phyloP scores from a whole-genome alignment of 768 basidiomycete species.

The Plicaturopsis crispa region DNA sequence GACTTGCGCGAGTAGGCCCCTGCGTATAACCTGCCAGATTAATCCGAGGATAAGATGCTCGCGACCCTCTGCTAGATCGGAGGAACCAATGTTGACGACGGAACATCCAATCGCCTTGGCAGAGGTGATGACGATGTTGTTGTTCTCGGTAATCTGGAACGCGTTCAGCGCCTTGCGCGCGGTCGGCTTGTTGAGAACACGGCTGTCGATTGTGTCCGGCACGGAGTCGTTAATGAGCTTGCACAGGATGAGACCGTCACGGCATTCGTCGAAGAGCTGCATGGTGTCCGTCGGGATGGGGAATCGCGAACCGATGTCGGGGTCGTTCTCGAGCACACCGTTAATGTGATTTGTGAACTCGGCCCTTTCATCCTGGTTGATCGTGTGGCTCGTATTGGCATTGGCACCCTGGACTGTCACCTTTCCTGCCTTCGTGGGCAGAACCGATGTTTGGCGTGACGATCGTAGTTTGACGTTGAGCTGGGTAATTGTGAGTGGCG shows the following conservation, averaged over 20 bases:
- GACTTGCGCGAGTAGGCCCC: slow-evolving; percentile 88
- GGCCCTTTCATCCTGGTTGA: slow-evolving; percentile 92
- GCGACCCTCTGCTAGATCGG: slow-evolving; percentile 85
- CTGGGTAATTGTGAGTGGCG: slow-evolving; percentile 25
- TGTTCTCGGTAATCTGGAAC: slow-evolving; percentile 99
- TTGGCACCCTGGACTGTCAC: slow-evolving; percentile 93
- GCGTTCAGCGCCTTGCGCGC: slow-evolving; percentile 83
- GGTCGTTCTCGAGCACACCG: slow-evolving; percentile 83
- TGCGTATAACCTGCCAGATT: slow-evolving; percentile 97
- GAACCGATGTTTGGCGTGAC: slow-evolving; percentile 34
- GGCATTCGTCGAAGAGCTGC: slow-evolving; percentile 97
- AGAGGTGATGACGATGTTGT: slow-evolving; percentile 98
- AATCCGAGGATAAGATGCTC: slow-evolving; percentile 96
- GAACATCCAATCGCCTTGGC: slow-evolving; percentile 98
- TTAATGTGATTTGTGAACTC: slow-evolving; percentile 99
- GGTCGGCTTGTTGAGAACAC: slow-evolving; percentile 90
- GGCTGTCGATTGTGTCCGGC: slow-evolving; percentile 97
- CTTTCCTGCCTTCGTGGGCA: slow-evolving; percentile 71
- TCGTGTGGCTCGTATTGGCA: slow-evolving; percentile 92
- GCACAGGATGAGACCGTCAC: slow-evolving; percentile 92
- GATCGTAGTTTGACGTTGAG: slow-evolving; percentile 75
- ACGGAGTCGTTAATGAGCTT: slow-evolving; percentile 99
- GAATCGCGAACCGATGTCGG: slow-evolving; percentile 72
- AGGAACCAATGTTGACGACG: slow-evolving; percentile 95
- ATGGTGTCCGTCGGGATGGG: slow-evolving; percentile 95